Base-by-base conservation (phyloP, 768 basidiomycete species). In the Sarcomyxa edulis region DNA sequence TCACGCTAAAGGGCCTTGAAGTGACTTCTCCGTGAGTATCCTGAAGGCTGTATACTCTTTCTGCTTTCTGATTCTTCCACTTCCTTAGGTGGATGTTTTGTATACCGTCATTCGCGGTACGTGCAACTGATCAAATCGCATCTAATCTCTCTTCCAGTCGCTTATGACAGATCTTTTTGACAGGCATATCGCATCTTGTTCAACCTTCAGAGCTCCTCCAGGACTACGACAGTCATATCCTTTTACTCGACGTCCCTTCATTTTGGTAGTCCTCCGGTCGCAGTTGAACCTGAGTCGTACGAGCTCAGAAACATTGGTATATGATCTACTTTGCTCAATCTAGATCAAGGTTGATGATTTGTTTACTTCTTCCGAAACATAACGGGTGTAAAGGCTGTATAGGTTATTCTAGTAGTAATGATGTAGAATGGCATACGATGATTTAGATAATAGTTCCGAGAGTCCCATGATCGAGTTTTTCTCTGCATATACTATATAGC, bases 101-200 rank as follows among this genome's bases (percentile, higher is more conserved):
- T 7, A 49, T 55, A 12, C 61, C 59, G 30, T 63, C 64, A 10
- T 62, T 62, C 41, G 51, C 49, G 19, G 61, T 60, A 43, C 49
- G 52, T 49, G 4, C 4, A 9, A 23, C 27, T n/a, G 7, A 7
- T 9, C 14, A 15, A 5, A 24, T 12, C 4, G 32, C 32, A 19
- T n/a, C 11, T 35, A 16, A 35, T n/a, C 36, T 23, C 21, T 8
- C 32, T 9, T 26, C 4, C n/a, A n/a, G 18, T 34, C 15, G 18
- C 26, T 19, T 14, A 31, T 10, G 11, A 14, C 28, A n/a, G n/a
- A n/a, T n/a, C n/a, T n/a, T 33, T 24, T 21, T 16, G 15, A 9
- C 34, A 65, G 63, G 61, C 61, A 20, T 65, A 65, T 42, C 59
- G 57, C 16, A 59, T 63, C 24, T 53, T 65, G n/a, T 49, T 63